A percentile compares a stretch with the other conserved stretches of the same genome.
These are phyloP conservation scores for Fraxinus albicans DNA, from an alignment of 305 asterid species.

Conservation along the genomic window DNA sequence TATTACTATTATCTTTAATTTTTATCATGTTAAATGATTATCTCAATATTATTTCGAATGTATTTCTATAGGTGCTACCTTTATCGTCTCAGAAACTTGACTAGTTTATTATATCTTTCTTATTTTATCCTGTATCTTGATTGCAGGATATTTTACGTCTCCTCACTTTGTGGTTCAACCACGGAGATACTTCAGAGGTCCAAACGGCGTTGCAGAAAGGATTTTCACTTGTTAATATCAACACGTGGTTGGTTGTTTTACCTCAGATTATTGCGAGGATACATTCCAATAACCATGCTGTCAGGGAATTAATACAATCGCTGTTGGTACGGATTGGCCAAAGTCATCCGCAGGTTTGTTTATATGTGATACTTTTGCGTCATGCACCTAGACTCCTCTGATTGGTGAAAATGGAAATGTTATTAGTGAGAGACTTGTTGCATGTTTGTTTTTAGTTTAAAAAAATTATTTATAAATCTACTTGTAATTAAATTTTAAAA, in stretches of 20 bases:
- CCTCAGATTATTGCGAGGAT: slow-evolving; percentile 99
- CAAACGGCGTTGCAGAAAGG: slow-evolving; percentile 95
- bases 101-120: slow-evolving; percentile 4
- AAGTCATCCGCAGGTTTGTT: slow-evolving; percentile 93
- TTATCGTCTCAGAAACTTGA: slow-evolving; percentile 4
- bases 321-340: slow-evolving; percentile 94
- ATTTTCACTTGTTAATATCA: slow-evolving; percentile 89
- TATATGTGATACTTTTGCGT: slow-evolving; percentile 8
- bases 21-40: neutral
- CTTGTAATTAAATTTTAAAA: neutral
- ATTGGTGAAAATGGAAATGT: neutral
- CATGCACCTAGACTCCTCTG: slow-evolving; percentile 3
- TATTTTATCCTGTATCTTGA: slow-evolving; percentile 2
- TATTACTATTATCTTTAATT: neutral
- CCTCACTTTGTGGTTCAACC: slow-evolving; percentile 99
- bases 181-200: slow-evolving; percentile 95
- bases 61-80: slow-evolving; percentile 1
- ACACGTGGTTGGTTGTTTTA: slow-evolving; percentile 98
- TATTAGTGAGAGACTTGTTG: neutral
- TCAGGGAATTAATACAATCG: slow-evolving; percentile 91
- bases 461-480: neutral
- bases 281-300: slow-evolving; percentile 95
- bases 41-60: neutral
- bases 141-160: slow-evolving; percentile 95
- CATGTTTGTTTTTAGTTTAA: neutral